Evolutionary conservation across 306 rosid genomes (phyloP).

Genomic region (Elaeagnus macrophylla): DNA sequence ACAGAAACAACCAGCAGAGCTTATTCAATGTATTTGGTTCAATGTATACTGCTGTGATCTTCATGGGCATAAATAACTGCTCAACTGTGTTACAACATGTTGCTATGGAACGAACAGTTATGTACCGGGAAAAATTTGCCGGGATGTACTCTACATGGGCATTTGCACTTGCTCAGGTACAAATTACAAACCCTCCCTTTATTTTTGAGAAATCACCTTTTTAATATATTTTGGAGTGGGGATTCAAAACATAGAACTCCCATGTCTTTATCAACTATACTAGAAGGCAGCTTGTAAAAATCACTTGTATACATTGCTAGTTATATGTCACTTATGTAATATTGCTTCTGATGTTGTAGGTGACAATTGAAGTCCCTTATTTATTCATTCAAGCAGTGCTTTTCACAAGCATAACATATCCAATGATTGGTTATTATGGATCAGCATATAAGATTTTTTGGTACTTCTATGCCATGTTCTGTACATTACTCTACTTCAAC

Average conservation of each 20-base stretch:
- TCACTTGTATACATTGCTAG: neutral
- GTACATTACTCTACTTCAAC: conserved; percentile 28
- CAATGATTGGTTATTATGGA: conserved; percentile 36
- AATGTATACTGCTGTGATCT: conserved; percentile 26
- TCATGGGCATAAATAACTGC: conserved; percentile 40
- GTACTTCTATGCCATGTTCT: conserved; percentile 33
- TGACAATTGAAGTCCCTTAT: conserved; percentile 40
- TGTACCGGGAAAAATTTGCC: conserved; percentile 42
- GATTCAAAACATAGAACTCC: neutral
- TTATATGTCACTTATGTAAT: neutral
- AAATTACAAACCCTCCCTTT: neutral
- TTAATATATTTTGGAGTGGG: neutral
- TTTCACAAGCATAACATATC: conserved; percentile 21
- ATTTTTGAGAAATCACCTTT: neutral
- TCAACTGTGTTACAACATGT: conserved; percentile 24
- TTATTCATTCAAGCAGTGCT: conserved; percentile 17
- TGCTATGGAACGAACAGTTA: conserved; percentile 25
- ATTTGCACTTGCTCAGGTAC: conserved; percentile 40
- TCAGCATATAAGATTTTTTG: conserved; percentile 28
- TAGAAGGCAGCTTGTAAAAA: neutral
- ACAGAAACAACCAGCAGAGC: conserved; percentile 38
- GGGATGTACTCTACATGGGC: conserved; percentile 48
- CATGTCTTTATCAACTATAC: no score
- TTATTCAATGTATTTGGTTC: conserved; percentile 38
- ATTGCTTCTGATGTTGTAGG: conserved; percentile 16